Conservation (phyloP, 176 grass and related monocot species). For the Typha latifolia region DNA sequence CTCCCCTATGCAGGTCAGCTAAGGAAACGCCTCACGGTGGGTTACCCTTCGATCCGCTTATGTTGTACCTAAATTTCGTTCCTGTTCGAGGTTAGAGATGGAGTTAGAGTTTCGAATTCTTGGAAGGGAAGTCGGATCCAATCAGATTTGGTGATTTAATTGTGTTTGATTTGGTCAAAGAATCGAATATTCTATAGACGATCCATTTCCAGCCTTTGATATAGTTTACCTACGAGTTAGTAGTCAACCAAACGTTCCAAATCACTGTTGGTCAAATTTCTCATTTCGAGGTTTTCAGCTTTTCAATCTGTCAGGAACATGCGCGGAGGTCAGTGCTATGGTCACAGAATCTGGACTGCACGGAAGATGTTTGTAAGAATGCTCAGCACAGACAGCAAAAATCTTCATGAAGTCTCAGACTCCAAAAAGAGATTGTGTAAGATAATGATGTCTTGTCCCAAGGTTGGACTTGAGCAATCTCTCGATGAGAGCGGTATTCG, state of each 20-base stretch:
- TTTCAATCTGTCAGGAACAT: neutral
- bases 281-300: too few species aligned
- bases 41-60: neutral
- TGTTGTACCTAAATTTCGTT: neutral
- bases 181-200: too few species aligned
- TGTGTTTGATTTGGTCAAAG: neutral
- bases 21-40: slow-evolving; percentile 82
- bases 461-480: slow-evolving; percentile 44
- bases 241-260: too few species aligned
- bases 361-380: slow-evolving; percentile 60
- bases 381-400: slow-evolving; percentile 33
- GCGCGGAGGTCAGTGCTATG: neutral
- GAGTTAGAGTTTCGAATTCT: slow-evolving; percentile 6
- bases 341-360: neutral
- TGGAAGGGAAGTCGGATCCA: neutral
- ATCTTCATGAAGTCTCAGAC: slow-evolving; percentile 8
- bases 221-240: too few species aligned
- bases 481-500: slow-evolving; percentile 61
- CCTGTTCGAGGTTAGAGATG: neutral
- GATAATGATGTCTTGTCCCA: slow-evolving; percentile 48
- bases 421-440: slow-evolving; percentile 41
- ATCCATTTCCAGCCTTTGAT: too few species aligned
- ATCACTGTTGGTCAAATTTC: too few species aligned
- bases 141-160: neutral
- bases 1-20: neutral